phyloP scores from a whole-genome alignment of 2,329 filamentous ascomycete genomes.

The Cylindrodendrum hubeiense region DNA sequence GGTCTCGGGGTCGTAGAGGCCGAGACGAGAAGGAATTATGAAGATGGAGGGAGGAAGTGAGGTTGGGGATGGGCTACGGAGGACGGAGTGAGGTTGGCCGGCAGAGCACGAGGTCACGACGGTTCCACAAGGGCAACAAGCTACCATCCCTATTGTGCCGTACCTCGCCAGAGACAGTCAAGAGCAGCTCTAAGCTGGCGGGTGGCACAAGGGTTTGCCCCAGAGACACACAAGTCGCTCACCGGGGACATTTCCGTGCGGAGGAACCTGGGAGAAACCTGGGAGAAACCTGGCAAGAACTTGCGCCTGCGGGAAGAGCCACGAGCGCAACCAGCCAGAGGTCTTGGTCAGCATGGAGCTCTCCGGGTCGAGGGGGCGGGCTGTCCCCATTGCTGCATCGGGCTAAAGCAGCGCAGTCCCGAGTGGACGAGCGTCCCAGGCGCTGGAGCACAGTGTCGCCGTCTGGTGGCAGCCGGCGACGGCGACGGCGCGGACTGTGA shows the following conservation, averaged over 20 bases:
- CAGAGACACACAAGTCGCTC: conserved; percentile 38
- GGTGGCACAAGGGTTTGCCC: conserved; percentile 36
- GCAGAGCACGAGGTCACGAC: conserved; percentile 47
- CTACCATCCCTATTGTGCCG: conserved; percentile 20
- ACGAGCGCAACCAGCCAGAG: conserved; percentile 4
- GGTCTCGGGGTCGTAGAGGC: conserved; percentile 19
- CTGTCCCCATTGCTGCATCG: conserved; percentile 32
- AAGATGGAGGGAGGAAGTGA: conserved; percentile 31
- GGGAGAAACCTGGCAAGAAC: conserved; percentile 17
- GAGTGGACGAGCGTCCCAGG: conserved; percentile 29
- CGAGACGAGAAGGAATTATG: conserved; percentile 29
- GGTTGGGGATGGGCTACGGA: conserved; percentile 36
- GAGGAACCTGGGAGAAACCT: conserved; percentile 37
- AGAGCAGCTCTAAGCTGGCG: conserved; percentile 40
- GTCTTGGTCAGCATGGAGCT: conserved; percentile 25
- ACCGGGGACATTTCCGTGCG: conserved; percentile 35
- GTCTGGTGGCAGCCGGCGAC: neutral
- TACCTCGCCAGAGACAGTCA: conserved; percentile 19
- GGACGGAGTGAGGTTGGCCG: conserved; percentile 42
- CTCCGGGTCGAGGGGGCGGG: conserved; percentile 19
- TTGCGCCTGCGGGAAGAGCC: conserved; percentile 23
- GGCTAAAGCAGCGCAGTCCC: conserved; percentile 39
- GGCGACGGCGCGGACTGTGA: conserved; percentile 38
- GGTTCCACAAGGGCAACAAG: conserved; percentile 43
- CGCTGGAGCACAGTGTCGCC: conserved; percentile 33